Evolutionary conservation across 208 protist genomes (phyloP).

Genomic region (Leishmania tarentolae): DNA sequence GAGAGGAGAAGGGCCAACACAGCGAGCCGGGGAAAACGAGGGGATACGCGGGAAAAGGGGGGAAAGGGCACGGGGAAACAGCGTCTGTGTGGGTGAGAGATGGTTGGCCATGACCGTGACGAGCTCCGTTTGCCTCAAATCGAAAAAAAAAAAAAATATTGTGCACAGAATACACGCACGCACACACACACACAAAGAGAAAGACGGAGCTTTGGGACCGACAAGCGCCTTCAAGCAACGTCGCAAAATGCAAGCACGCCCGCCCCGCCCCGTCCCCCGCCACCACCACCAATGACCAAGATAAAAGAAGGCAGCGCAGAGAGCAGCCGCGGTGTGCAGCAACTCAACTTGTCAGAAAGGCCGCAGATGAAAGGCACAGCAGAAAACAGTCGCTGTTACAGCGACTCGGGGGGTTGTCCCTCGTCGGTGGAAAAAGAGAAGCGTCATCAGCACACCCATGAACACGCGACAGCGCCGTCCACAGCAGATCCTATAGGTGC

Average conservation of each 20-base stretch:
- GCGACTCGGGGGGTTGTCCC: too few relatives aligned
- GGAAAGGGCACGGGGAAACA: too few relatives aligned
- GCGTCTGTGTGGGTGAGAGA: neutral
- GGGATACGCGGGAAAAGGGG: neutral
- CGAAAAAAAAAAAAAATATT: neutral
- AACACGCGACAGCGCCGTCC: neutral
- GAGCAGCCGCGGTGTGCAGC: neutral
- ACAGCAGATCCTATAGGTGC: conserved; percentile 28
- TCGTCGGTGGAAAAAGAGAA: too few relatives aligned
- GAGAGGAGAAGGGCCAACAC: neutral
- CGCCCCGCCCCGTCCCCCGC: too few relatives aligned
- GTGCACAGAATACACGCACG: neutral
- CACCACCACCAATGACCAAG: neutral
- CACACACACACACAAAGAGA: neutral
- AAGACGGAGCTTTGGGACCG: neutral
- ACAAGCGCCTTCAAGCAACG: neutral
- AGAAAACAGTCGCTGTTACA: too few relatives aligned
- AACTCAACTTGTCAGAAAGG: neutral
- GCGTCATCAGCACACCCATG: neutral
- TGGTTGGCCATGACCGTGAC: too few relatives aligned
- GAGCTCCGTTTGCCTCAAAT: too few relatives aligned
- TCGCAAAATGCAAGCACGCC: neutral
- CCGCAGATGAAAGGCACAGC: too few relatives aligned
- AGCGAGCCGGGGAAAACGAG: too few relatives aligned
- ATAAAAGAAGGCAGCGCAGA: neutral